Percentiles rank a stretch among this genome's conserved stretches.
These are phyloP conservation scores for Aspergillus spinulosporus DNA, from an alignment of 2,329 filamentous ascomycete genomes.

Conservation along the genomic window DNA sequence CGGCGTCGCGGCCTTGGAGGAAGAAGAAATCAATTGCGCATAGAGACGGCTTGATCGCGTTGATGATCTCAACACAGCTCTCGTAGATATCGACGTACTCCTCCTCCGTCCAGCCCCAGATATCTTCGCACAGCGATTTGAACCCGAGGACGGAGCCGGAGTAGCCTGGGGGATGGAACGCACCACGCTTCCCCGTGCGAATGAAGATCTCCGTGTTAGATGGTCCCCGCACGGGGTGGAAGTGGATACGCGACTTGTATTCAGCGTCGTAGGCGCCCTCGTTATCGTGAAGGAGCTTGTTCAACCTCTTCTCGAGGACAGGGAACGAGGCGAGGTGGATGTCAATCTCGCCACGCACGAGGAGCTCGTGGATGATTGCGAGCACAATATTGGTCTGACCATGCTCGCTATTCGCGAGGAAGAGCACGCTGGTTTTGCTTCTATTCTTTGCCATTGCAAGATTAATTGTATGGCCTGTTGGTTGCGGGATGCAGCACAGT, in stretches of 20 bases:
- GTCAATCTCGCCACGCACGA: slow-evolving; percentile 38
- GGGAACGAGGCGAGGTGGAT: slow-evolving; percentile 50
- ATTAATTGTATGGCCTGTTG: neutral
- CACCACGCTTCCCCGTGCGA: slow-evolving; percentile 28
- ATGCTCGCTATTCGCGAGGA: slow-evolving; percentile 50
- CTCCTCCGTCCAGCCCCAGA: slow-evolving; percentile 39
- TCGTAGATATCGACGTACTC: slow-evolving; percentile 47
- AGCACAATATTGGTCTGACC: slow-evolving; percentile 52
- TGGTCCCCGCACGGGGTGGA: slow-evolving; percentile 38
- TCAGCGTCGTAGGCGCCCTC: slow-evolving; percentile 21
- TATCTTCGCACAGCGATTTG: slow-evolving; percentile 28
- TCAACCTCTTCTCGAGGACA: slow-evolving; percentile 36
- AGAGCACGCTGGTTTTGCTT: slow-evolving; percentile 32
- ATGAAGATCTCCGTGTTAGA: slow-evolving; percentile 38
- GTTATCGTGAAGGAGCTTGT: slow-evolving; percentile 29
- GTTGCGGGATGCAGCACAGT: too few relatives aligned
- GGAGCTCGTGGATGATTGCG: slow-evolving; percentile 45
- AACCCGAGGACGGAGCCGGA: slow-evolving; percentile 37
- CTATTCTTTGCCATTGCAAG: neutral
- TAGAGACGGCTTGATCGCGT: slow-evolving; percentile 41
- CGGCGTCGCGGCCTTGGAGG: slow-evolving; percentile 47
- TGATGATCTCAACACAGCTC: slow-evolving; percentile 42
- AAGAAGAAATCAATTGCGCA: slow-evolving; percentile 49
- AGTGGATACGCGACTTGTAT: slow-evolving; percentile 25
- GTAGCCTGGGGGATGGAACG: slow-evolving; percentile 36